phyloP scores from a whole-genome alignment of 2,329 filamentous ascomycete species.

The Pseudocercospora musae region DNA sequence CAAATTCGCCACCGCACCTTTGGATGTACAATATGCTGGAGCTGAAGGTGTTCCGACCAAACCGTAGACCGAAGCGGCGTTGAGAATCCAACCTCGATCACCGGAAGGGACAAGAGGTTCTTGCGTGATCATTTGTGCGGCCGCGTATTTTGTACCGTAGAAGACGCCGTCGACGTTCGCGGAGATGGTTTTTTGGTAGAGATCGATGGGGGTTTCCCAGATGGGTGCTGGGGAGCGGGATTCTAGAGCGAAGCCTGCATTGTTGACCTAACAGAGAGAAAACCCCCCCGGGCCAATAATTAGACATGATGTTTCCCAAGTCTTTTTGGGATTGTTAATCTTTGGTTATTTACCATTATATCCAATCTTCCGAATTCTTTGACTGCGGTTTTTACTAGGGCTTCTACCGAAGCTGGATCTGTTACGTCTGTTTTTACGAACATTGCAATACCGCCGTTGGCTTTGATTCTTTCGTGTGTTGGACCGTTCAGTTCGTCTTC shows the following conservation, averaged over 20 bases:
- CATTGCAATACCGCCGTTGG: slow-evolving; percentile 20
- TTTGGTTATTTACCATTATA: too few relatives aligned
- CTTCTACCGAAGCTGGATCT: slow-evolving; percentile 29
- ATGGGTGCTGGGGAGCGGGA: slow-evolving; percentile 35
- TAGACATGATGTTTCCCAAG: too few relatives aligned
- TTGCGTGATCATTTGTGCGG: slow-evolving; percentile 51
- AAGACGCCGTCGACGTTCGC: slow-evolving; percentile 43
- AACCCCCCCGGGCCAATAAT: too few relatives aligned
- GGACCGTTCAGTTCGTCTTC: slow-evolving; percentile 19
- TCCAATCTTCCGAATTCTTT: slow-evolving; percentile 36
- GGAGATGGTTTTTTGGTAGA: slow-evolving; percentile 43
- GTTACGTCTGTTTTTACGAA: slow-evolving; percentile 37
- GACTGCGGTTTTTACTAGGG: slow-evolving; percentile 30
- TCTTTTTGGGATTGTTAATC: too few relatives aligned
- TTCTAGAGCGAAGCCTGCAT: slow-evolving; percentile 38
- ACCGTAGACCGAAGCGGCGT: slow-evolving; percentile 46
- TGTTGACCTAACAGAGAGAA: too few relatives aligned
- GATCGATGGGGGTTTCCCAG: slow-evolving; percentile 46
- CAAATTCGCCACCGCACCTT: slow-evolving; percentile 23
- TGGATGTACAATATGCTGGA: slow-evolving; percentile 20
- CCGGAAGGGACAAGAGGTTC: slow-evolving; percentile 35
- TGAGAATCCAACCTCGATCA: slow-evolving; percentile 50
- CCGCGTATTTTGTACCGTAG: slow-evolving; percentile 46
- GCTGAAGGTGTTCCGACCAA: slow-evolving; percentile 33
- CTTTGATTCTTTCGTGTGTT: slow-evolving; percentile 20